These are phyloP conservation scores for Echria macrotheca DNA, from an alignment of 495 filamentous ascomycete genomes.

Conservation along the genomic window DNA sequence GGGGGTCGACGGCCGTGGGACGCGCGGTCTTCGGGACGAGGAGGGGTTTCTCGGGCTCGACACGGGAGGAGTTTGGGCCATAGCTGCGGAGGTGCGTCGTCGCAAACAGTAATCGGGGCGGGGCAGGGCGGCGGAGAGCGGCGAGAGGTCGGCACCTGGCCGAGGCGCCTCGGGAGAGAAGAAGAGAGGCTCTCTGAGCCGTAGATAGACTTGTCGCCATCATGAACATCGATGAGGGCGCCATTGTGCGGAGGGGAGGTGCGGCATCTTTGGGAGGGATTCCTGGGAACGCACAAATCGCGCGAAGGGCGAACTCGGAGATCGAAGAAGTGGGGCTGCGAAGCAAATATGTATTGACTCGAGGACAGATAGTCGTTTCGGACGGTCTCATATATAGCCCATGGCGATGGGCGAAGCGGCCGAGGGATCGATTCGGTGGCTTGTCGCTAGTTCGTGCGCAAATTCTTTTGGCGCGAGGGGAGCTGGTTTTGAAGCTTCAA, in stretches of 20 bases:
- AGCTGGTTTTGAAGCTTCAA: conserved; percentile 5
- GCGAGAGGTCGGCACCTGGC: conserved; percentile 5
- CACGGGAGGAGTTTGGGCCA: not conserved
- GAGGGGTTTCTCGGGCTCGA: not conserved
- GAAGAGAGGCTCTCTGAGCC: conserved; percentile 8
- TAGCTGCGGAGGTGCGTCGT: conserved; percentile 14
- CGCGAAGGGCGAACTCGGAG: not conserved
- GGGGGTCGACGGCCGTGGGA: conserved; percentile 20
- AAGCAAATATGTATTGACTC: not conserved
- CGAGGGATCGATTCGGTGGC: too few relatives aligned
- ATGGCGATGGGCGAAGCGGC: too few relatives aligned
- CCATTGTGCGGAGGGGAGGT: conserved; percentile 12
- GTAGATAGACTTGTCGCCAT: conserved; percentile 19
- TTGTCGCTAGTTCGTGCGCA: too few relatives aligned
- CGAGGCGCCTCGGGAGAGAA: conserved; percentile 2
- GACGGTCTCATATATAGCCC: not conserved
- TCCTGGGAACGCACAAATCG: conserved; percentile 4
- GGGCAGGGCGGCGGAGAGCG: conserved; percentile 6
- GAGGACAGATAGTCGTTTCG: not conserved
- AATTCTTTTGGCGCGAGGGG: not conserved
- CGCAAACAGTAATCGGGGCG: conserved; percentile 19
- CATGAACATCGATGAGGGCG: conserved; percentile 22
- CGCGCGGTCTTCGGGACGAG: not conserved
- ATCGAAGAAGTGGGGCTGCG: not conserved
- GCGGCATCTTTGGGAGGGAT: conserved; percentile 11